These are phyloP conservation scores for Botrytis galanthina DNA, from an alignment of 2,329 filamentous ascomycete genomes.

Conservation along the genomic window DNA sequence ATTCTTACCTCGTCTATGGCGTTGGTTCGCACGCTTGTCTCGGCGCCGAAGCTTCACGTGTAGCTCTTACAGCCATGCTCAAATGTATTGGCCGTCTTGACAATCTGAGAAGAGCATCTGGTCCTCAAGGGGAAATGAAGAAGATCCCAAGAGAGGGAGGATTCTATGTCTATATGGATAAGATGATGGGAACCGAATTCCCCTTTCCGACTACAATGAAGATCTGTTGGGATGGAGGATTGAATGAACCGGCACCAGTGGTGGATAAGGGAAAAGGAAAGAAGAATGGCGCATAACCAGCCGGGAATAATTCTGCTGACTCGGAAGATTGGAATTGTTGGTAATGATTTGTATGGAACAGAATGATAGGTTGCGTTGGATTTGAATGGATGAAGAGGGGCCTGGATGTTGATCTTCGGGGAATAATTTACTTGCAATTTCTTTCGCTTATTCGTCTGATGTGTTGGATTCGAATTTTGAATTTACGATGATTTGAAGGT, in stretches of 20 bases:
- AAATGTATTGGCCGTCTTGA: constrained; percentile 22
- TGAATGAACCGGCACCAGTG: constrained; percentile 14
- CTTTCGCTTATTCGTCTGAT: background rate
- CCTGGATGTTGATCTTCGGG: too few relatives aligned
- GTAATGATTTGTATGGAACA: background rate
- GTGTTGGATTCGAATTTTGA: background rate
- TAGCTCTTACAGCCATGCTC: constrained; percentile 56
- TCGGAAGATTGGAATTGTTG: constrained; percentile 4
- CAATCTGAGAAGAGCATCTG: constrained; percentile 22
- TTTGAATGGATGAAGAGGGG: background rate
- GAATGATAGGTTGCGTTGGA: background rate
- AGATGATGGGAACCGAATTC: constrained; percentile 51
- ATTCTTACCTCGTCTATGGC: constrained; percentile 63
- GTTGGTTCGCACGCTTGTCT: constrained; percentile 62
- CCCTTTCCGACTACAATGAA: constrained; percentile 44
- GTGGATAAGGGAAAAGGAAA: background rate
- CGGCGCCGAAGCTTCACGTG: constrained; percentile 47
- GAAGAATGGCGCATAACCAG: background rate
- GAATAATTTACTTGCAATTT: background rate
- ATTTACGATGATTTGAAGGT: background rate
- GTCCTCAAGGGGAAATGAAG: constrained; percentile 23
- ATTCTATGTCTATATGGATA: constrained; percentile 23
- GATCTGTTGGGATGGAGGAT: constrained; percentile 28
- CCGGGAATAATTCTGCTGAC: background rate
- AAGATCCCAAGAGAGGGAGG: constrained; percentile 20